These are phyloP conservation scores for Neurospora sp. DNA, from an alignment of 495 filamentous ascomycete genomes.

Conservation along the genomic window DNA sequence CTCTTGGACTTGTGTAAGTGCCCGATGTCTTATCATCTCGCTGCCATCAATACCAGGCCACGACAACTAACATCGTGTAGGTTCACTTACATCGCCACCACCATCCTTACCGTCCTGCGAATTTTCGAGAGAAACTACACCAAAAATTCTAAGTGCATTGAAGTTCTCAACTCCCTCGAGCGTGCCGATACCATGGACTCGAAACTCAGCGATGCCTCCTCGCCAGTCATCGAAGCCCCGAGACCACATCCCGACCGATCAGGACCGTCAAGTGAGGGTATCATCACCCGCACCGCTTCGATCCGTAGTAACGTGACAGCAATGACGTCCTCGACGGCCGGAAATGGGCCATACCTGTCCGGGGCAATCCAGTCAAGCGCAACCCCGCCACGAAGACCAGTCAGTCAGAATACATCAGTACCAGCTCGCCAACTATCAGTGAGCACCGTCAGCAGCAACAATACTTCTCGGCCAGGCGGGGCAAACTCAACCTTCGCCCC, in stretches of 20 bases:
- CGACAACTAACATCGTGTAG: constrained; percentile 10
- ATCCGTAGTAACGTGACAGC: constrained; percentile 22
- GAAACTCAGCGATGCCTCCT: constrained; percentile 8
- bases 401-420: not conserved
- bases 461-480: not conserved
- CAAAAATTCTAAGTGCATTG: constrained; percentile 12
- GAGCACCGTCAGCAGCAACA: not conserved
- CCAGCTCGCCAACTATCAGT: not conserved
- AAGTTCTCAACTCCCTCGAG: constrained; percentile 14
- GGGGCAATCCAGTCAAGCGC: constrained; percentile 4
- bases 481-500: not conserved
- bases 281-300: constrained; percentile 23
- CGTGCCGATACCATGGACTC: constrained; percentile 18
- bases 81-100: constrained; percentile 29
- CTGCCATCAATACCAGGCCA: too few relatives aligned
- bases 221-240: constrained; percentile 1
- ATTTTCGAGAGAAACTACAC: constrained; percentile 22
- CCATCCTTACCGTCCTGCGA: constrained; percentile 19
- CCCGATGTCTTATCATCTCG: not conserved
- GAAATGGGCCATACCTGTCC: not conserved
- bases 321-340: constrained; percentile 1
- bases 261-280: constrained; percentile 22
- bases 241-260: not conserved
- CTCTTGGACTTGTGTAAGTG: constrained; percentile 24
- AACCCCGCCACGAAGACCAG: constrained; percentile 2